Conservation (phyloP, 176 grass and related monocot species). For the Eragrostis nindensis region DNA sequence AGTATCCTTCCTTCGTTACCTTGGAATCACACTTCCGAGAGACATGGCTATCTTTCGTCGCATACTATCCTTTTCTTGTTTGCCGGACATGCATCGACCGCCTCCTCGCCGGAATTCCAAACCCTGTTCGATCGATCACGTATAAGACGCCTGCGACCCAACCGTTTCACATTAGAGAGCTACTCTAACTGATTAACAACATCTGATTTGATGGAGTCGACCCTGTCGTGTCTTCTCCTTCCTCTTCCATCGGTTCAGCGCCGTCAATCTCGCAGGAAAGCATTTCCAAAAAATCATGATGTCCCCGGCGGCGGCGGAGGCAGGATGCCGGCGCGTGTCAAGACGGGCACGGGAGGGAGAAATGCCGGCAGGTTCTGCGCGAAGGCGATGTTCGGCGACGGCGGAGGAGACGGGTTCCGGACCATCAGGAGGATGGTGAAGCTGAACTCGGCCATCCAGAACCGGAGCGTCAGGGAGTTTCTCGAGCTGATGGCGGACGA, state of each 20-base stretch:
- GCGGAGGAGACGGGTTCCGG: slow-evolving; percentile 50
- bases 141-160: neutral
- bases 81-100: slow-evolving; percentile 31
- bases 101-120: slow-evolving; percentile 21
- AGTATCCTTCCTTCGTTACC: slow-evolving; percentile 53
- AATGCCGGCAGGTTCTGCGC: neutral
- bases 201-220: slow-evolving; percentile 1
- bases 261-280: neutral
- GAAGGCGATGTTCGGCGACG: slow-evolving; percentile 32
- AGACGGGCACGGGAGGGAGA: neutral
- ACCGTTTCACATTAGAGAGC: neutral
- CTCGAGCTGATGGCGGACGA: slow-evolving; percentile 55
- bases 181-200: neutral
- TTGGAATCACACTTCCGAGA: slow-evolving; percentile 21
- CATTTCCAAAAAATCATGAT: no score
- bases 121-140: neutral
- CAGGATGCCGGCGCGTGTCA: neutral
- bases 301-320: neutral
- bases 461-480: slow-evolving; percentile 65
- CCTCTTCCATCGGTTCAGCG: neutral
- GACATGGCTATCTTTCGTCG: slow-evolving; percentile 51
- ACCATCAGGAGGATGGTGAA: slow-evolving; percentile 50
- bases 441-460: slow-evolving; percentile 73
- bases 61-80: slow-evolving; percentile 80
- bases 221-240: neutral